Percentiles rank a stretch among this genome's conserved stretches.
These are phyloP conservation scores for Noccaea caerulescens DNA, from an alignment of 345 rosid genomes.

Conservation along the genomic window DNA sequence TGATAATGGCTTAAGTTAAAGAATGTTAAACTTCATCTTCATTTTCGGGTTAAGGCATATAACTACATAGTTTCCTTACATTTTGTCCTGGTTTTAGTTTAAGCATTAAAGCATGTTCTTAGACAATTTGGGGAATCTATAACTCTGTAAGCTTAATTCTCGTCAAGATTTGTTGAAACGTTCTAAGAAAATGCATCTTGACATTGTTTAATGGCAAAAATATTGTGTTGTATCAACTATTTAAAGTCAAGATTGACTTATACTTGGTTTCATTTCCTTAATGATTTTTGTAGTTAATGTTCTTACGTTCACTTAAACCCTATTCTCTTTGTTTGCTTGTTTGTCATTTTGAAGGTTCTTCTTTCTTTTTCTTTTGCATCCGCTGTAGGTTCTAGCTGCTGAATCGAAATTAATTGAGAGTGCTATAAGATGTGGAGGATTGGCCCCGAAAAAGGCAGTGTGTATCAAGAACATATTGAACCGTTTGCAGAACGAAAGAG, in stretches of 20 bases:
- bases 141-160: slow-evolving; percentile 18
- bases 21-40: neutral
- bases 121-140: neutral
- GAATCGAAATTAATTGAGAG: slow-evolving; percentile 60
- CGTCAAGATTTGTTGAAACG: neutral
- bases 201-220: neutral
- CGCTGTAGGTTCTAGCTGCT: slow-evolving; percentile 70
- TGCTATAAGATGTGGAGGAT: slow-evolving; percentile 89
- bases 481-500: slow-evolving; percentile 62
- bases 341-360: neutral
- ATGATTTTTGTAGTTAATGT: neutral
- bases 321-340: neutral
- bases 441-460: slow-evolving; percentile 79
- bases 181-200: neutral
- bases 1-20: slow-evolving; percentile 51
- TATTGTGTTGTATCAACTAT: neutral
- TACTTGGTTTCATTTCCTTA: neutral
- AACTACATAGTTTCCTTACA: neutral
- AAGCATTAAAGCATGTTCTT: neutral
- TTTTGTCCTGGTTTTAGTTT: neutral
- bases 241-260: neutral
- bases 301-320: neutral
- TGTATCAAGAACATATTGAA: slow-evolving; percentile 73
- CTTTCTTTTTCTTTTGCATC: slow-evolving; percentile 4
- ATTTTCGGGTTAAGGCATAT: neutral